These are phyloP conservation scores for Oldenlandia corymbosa DNA, from an alignment of 257 asterid genomes.

Conservation along the genomic window DNA sequence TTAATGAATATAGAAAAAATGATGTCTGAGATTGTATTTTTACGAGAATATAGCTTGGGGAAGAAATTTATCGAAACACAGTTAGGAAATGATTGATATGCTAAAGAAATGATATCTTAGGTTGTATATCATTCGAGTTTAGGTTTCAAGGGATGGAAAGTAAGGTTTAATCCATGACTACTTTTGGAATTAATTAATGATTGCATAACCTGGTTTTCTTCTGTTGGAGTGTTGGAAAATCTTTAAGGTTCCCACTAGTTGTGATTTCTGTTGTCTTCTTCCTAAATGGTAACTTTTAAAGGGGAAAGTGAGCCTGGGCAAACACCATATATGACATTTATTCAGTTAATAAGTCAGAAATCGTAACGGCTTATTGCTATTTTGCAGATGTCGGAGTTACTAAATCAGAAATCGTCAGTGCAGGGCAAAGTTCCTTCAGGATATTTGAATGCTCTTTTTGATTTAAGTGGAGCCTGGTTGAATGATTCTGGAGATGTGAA, in stretches of 20 bases:
- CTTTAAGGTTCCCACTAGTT: background rate
- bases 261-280: background rate
- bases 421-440: conserved; percentile 98
- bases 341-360: background rate
- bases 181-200: too few species aligned
- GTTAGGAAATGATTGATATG: background rate
- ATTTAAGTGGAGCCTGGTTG: conserved; percentile 89
- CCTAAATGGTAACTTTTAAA: background rate
- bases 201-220: too few species aligned
- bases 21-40: too few species aligned
- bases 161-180: too few species aligned
- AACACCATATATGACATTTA: background rate
- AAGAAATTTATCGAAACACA: too few species aligned
- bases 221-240: background rate
- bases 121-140: background rate
- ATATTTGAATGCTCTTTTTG: conserved; percentile 75
- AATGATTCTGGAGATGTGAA: conserved; percentile 85
- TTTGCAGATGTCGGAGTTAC: conserved; percentile 92
- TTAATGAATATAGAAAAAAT: too few species aligned
- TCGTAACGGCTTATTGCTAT: background rate
- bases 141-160: background rate
- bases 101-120: background rate
- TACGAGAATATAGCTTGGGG: too few species aligned
- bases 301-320: too few species aligned
- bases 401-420: conserved; percentile 79